phyloP scores from a whole-genome alignment of 495 filamentous ascomycete genomes.

The Hypoxylon cercidicola region DNA sequence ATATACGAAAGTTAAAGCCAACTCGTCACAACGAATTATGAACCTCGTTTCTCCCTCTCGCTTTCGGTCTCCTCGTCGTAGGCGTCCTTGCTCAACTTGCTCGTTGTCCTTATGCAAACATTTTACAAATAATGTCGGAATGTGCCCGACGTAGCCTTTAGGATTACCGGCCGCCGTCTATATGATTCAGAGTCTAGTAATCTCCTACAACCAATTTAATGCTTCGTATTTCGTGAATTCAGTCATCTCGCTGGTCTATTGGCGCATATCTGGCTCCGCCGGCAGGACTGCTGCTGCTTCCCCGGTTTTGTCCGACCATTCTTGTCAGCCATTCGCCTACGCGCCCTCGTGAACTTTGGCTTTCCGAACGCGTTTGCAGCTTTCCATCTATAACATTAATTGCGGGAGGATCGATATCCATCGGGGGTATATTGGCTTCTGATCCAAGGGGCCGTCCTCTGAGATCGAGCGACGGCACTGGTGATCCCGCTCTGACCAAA shows the following conservation, averaged over 20 bases:
- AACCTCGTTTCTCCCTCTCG: constrained; percentile 19
- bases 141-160: constrained; percentile 28
- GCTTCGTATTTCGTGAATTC: constrained; percentile 30
- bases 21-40: constrained; percentile 22
- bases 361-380: constrained; percentile 34
- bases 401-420: constrained; percentile 53
- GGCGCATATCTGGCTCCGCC: constrained; percentile 53
- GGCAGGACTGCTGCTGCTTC: constrained; percentile 45
- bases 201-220: constrained; percentile 30
- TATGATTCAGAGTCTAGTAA: constrained; percentile 45
- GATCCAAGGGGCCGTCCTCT: constrained; percentile 54
- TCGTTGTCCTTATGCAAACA: constrained; percentile 29
- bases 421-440: constrained; percentile 49
- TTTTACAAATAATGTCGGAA: constrained; percentile 34
- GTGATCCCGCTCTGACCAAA: constrained; percentile 75
- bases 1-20: constrained; percentile 18
- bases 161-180: constrained; percentile 46
- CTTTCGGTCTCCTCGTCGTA: constrained; percentile 22
- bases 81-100: constrained; percentile 18
- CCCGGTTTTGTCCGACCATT: constrained; percentile 52
- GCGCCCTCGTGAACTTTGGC: constrained; percentile 48
- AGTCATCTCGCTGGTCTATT: constrained; percentile 57
- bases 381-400: constrained; percentile 48
- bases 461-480: constrained; percentile 81
- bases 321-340: constrained; percentile 61